Evolutionary conservation across 352 stramenopile species (phyloP).

Genomic region (Phytophthora tubulina): DNA sequence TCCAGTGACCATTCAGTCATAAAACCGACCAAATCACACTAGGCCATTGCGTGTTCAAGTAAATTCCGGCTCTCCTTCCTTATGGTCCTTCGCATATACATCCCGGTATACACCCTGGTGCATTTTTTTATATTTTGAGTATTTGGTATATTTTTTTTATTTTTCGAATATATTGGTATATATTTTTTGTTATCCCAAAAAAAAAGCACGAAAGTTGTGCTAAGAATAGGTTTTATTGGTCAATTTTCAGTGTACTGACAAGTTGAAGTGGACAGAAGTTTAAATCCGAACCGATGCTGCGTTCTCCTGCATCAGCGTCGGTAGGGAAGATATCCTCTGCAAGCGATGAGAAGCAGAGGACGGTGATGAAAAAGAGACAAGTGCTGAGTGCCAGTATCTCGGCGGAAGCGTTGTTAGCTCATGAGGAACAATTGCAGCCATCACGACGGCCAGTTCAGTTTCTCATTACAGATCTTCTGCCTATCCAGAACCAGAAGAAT

Average conservation of each 20-base stretch:
- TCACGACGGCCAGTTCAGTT: conserved; percentile 27
- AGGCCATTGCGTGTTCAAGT: too few relatives aligned
- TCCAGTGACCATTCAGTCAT: too few relatives aligned
- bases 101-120: too few relatives aligned
- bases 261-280: conserved; percentile 6
- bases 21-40: too few relatives aligned
- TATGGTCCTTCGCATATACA: too few relatives aligned
- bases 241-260: background rate
- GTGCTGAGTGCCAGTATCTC: conserved; percentile 52
- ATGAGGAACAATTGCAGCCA: conserved; percentile 8
- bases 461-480: conserved; percentile 48
- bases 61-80: too few relatives aligned
- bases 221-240: background rate
- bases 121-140: too few relatives aligned
- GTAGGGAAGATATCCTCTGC: background rate
- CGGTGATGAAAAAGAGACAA: conserved; percentile 21
- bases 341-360: conserved; percentile 21
- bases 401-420: conserved; percentile 31
- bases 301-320: background rate
- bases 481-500: conserved; percentile 18
- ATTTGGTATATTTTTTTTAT: too few relatives aligned
- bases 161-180: too few relatives aligned
- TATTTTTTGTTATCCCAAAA: too few relatives aligned
- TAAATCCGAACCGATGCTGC: background rate
- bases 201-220: background rate